Base-by-base conservation (phyloP, 1,139 yeast species). In the Taiozyma onychis region DNA sequence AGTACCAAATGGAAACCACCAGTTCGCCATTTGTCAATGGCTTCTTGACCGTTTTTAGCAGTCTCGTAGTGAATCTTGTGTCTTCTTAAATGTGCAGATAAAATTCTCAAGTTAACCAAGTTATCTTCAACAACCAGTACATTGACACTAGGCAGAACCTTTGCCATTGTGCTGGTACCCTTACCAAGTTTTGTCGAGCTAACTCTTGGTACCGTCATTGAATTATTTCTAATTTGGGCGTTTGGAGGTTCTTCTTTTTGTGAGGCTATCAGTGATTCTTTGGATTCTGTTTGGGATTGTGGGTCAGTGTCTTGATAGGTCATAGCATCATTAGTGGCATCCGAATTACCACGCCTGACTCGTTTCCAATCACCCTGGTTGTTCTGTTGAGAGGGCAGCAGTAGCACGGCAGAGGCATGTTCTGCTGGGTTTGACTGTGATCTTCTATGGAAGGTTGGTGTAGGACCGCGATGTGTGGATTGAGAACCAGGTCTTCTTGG, bases 61-160 rank as follows among this genome's bases (percentile, higher is more conserved):
- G 90, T 85, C 55, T 85, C 85, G 57, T 87, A 90, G 46, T 86
- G 85, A 39, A 93, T 91, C 56, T 88, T 83, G 60, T 93, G 91
- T 57, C 89, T 85, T 58, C 91, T 78, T 66, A 93, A 74, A 63
- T 90, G 93, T n/a, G 96, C 89, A 30, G 93, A 96, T 64, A 93
- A 75, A 76, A 93, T 91, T 46, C 89, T 88, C 70, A 89, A 96
- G 68, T 93, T 93, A 62, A 93, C 91, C 45, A 93, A 86, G 66
- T 93, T 93, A 74, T 93, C 99, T 67, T 93, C 99, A 8, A 95
- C 99, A 37, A 93, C 93, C 50, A 93, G 72, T 4, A 93, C 97
- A 41, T 90, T 88, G 48, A 93, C 85, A 52, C 90, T 88, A 0
- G 97, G 97, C 30, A 72, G 60, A 32, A 72, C 62, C 44, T 60